Conservation (phyloP, 2,329 filamentous ascomycete species). For the Arthrobotrys musiformis region DNA sequence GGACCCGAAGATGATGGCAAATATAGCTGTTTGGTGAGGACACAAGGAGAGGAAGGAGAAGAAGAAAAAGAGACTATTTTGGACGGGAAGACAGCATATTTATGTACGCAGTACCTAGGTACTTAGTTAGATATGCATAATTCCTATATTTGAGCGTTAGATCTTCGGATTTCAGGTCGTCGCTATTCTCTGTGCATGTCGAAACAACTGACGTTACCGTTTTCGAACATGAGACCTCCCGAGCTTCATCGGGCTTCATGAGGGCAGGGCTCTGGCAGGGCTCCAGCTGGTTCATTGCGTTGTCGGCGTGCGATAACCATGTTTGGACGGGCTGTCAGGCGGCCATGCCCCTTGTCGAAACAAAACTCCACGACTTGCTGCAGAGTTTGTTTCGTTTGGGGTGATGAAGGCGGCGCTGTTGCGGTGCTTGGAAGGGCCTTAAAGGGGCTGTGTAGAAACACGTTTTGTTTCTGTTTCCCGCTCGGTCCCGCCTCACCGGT, state of each 20-base stretch:
- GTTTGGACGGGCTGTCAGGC: slow-evolving; percentile 1
- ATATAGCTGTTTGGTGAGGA: slow-evolving; percentile 48
- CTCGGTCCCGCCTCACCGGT: slow-evolving; percentile 5
- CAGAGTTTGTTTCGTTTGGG: slow-evolving; percentile 36
- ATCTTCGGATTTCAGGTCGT: no score
- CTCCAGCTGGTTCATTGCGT: not conserved
- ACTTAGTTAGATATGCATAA: no score
- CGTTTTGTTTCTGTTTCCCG: slow-evolving; percentile 29
- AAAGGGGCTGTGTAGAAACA: slow-evolving; percentile 29
- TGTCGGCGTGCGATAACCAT: not conserved
- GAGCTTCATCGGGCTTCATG: slow-evolving; percentile 32
- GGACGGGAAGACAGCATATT: slow-evolving; percentile 27
- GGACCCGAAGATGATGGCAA: slow-evolving; percentile 37
- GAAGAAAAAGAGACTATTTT: not conserved
- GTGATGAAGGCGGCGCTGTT: not conserved
- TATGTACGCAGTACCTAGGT: not conserved
- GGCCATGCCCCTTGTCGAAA: slow-evolving; percentile 24
- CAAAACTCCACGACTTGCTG: slow-evolving; percentile 11
- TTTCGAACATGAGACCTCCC: slow-evolving; percentile 35
- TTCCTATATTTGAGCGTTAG: no score
- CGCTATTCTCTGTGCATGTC: slow-evolving; percentile 22
- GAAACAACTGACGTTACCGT: slow-evolving; percentile 39
- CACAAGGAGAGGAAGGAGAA: slow-evolving; percentile 30
- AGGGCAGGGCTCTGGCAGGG: not conserved
- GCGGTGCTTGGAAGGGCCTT: not conserved